phyloP scores from a whole-genome alignment of 2,329 filamentous ascomycete species.

The Dactylonectria estremocensis region DNA sequence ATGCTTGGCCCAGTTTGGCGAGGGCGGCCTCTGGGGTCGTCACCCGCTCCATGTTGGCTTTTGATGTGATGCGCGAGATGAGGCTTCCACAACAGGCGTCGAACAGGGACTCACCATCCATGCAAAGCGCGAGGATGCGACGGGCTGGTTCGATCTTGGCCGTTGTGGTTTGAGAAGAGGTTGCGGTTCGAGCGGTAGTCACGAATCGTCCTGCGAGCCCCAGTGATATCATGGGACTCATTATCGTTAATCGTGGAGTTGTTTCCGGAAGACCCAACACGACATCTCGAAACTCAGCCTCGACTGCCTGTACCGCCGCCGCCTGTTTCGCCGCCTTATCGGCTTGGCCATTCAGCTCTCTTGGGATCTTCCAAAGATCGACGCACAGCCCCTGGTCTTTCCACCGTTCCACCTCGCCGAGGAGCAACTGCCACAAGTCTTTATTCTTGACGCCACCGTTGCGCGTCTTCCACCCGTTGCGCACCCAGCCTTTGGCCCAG shows the following conservation, averaged over 20 bases:
- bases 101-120: constrained; percentile 14
- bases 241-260: no score
- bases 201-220: no score
- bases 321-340: constrained; percentile 58
- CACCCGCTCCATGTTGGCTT: constrained; percentile 19
- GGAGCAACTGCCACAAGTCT: constrained; percentile 67
- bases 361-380: constrained; percentile 64
- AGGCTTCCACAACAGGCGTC: constrained; percentile 4
- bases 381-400: constrained; percentile 52
- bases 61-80: constrained; percentile 11
- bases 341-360: constrained; percentile 59
- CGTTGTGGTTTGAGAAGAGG: not conserved
- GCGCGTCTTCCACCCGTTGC: constrained; percentile 60
- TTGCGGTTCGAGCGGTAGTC: no score
- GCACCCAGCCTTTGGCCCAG: constrained; percentile 36
- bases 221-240: no score
- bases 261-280: no score
- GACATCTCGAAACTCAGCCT: constrained; percentile 18
- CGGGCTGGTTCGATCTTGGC: not conserved
- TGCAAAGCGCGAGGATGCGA: constrained; percentile 18
- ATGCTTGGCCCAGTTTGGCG: constrained; percentile 2
- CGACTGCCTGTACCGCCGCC: constrained; percentile 14
- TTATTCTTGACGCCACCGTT: constrained; percentile 61
- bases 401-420: constrained; percentile 57
- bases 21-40: constrained; percentile 17